These are phyloP conservation scores for Saturnispora quitensis DNA, from an alignment of 805 yeast species.

Conservation along the genomic window DNA sequence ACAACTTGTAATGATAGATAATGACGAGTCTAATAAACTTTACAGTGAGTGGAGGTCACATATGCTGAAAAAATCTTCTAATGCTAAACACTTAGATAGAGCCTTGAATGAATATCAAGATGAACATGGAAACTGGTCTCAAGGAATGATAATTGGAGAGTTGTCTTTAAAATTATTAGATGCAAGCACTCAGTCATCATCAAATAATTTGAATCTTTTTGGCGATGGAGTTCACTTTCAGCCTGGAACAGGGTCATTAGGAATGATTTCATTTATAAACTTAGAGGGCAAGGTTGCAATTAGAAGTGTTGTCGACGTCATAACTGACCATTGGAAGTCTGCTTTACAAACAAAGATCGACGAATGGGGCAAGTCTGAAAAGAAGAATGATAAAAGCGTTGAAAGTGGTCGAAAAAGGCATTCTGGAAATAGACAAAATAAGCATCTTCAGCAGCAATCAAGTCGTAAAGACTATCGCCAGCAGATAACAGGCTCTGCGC, in stretches of 20 bases:
- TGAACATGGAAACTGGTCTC: background rate
- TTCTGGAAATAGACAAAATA: background rate
- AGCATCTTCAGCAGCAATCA: background rate
- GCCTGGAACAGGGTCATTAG: background rate
- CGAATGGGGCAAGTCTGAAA: background rate
- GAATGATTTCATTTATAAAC: constrained; percentile 4
- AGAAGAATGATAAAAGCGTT: background rate
- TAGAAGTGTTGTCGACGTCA: constrained; percentile 2
- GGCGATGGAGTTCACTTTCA: constrained; percentile 8
- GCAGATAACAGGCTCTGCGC: background rate
- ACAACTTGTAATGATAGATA: background rate
- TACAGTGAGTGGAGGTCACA: background rate
- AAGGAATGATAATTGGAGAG: background rate
- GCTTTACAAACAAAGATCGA: background rate
- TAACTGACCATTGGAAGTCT: constrained; percentile 6
- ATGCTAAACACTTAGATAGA: background rate
- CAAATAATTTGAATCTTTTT: background rate
- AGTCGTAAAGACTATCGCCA: background rate
- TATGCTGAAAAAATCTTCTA: background rate
- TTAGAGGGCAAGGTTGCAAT: constrained; percentile 6
- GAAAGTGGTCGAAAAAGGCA: background rate
- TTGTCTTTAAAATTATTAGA: background rate
- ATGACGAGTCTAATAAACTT: background rate
- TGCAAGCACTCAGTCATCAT: background rate
- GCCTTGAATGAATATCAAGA: constrained; percentile 1